A percentile compares a stretch with the other conserved stretches of the same genome.
These are phyloP conservation scores for Schoenoplectus tabernaemontani DNA, from an alignment of 202 grass and related monocot genomes.

Conservation along the genomic window DNA sequence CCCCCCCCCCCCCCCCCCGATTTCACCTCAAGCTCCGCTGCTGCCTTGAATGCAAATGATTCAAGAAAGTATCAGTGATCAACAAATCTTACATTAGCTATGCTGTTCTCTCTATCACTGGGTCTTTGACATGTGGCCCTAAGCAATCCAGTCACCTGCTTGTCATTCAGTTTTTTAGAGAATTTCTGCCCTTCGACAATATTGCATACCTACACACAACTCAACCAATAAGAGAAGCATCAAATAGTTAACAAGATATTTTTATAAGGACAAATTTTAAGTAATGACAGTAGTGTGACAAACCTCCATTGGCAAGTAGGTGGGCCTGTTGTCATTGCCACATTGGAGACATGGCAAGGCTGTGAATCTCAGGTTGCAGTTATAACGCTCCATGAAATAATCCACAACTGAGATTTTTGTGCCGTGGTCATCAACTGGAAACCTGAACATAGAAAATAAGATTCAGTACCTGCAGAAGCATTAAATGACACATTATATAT, in stretches of 20 bases:
- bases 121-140: constrained; percentile 53
- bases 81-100: constrained; percentile 32
- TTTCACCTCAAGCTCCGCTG: no score
- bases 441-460: constrained; percentile 40
- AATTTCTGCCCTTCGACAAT: constrained; percentile 75
- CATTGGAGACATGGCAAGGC: constrained; percentile 60
- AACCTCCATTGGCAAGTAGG: constrained; percentile 79
- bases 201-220: constrained; percentile 44
- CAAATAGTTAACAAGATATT: not conserved
- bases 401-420: constrained; percentile 38
- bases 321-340: constrained; percentile 43
- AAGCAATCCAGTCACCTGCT: constrained; percentile 44
- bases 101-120: constrained; percentile 33
- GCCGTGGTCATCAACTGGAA: constrained; percentile 40
- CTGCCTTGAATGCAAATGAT: constrained; percentile 3
- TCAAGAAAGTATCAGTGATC: not conserved
- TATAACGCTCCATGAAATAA: constrained; percentile 48
- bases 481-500: not conserved
- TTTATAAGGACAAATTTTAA: constrained; percentile 4
- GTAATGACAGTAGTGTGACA: not conserved
- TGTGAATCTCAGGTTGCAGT: constrained; percentile 32
- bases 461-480: constrained; percentile 1
- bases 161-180: constrained; percentile 53
- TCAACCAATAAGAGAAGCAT: not conserved
- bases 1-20: no score